Evolutionary conservation across 1,139 yeast genomes (phyloP).

Genomic region (Pneumocystis canis): DNA sequence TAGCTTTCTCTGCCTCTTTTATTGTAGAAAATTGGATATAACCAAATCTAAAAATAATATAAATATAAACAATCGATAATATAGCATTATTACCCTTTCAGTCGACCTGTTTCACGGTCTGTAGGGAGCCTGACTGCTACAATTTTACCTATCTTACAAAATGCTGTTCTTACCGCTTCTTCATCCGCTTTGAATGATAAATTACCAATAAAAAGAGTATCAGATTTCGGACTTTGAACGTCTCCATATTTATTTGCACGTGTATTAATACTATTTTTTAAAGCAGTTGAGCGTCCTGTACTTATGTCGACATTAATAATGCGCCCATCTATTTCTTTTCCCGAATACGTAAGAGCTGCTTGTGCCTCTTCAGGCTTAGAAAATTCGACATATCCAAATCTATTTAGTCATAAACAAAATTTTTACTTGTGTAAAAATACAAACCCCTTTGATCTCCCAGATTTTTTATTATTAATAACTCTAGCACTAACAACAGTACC

Average conservation of each 20-base stretch:
- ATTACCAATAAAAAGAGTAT: conserved; percentile 91
- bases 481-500: conserved; percentile 82
- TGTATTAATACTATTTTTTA: conserved; percentile 30
- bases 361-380: conserved; percentile 63
- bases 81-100: conserved; percentile 46
- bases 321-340: conserved; percentile 92
- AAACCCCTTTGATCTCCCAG: conserved; percentile 92
- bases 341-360: conserved; percentile 84
- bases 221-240: conserved; percentile 78
- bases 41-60: conserved; percentile 40
- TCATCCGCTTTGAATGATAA: conserved; percentile 77
- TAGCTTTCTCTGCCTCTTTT: conserved; percentile 84
- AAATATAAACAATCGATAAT: neutral
- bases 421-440: neutral
- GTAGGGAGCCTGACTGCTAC: conserved; percentile 90
- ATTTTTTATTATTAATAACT: conserved; percentile 81
- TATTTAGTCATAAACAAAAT: neutral
- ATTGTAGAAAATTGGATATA: conserved; percentile 78
- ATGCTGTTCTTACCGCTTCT: conserved; percentile 57
- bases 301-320: conserved; percentile 88
- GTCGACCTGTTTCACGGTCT: conserved; percentile 96
- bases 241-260: conserved; percentile 88
- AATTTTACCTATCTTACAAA: conserved; percentile 66
- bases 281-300: conserved; percentile 49
- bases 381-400: conserved; percentile 80